Conservation (phyloP, 257 asterid genomes). For the Scutellaria barbata region DNA sequence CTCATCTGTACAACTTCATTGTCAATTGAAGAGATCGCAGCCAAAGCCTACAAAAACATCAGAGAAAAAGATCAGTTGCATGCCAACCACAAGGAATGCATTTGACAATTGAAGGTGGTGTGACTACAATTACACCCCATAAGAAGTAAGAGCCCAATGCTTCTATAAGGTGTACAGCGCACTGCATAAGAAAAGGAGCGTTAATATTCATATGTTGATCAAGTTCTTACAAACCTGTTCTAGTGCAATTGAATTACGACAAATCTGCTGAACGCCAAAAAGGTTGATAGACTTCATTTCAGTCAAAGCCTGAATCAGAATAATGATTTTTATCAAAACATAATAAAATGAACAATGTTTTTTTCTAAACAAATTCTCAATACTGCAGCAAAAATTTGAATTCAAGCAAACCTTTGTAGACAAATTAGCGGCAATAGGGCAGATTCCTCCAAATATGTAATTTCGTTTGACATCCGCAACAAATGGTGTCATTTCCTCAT, state of each 20-base stretch:
- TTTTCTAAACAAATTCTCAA: constrained; percentile 21
- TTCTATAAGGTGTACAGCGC: too few relatives aligned
- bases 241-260: constrained; percentile 95
- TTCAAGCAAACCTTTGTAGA: constrained; percentile 74
- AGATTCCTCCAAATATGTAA: constrained; percentile 95
- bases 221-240: constrained; percentile 73
- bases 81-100: constrained; percentile 1
- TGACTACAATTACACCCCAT: constrained; percentile 5
- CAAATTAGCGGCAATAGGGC: constrained; percentile 79
- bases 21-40: constrained; percentile 87
- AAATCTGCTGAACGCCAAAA: constrained; percentile 98
- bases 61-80: constrained; percentile 32
- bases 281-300: constrained; percentile 94
- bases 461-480: constrained; percentile 82
- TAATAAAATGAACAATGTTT: constrained; percentile 10
- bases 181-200: constrained; percentile 6
- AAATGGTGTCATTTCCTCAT: constrained; percentile 93
- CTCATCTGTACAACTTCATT: constrained; percentile 79
- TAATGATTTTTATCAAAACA: constrained; percentile 27
- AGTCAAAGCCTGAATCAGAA: constrained; percentile 74
- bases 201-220: not conserved
- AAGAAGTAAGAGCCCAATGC: not conserved
- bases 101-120: constrained; percentile 23
- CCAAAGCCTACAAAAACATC: constrained; percentile 71
- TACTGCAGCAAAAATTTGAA: constrained; percentile 29